phyloP scores from a whole-genome alignment of 2,329 filamentous ascomycete species.

The Fusarium luffae region DNA sequence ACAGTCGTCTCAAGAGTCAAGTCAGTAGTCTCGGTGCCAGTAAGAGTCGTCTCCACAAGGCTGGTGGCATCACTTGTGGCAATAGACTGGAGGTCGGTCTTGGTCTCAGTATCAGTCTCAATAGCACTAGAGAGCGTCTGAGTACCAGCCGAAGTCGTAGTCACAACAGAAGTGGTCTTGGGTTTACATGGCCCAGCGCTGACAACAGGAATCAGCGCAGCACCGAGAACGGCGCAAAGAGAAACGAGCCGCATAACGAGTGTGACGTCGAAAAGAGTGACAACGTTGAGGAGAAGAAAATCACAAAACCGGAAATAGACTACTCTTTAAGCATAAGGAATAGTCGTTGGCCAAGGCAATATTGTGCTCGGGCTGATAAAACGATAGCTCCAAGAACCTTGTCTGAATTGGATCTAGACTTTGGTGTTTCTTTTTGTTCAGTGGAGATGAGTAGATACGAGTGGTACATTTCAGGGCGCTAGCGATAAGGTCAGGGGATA shows the following conservation, averaged over 20 bases:
- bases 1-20: neutral
- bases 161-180: neutral
- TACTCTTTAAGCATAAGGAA: too few species aligned
- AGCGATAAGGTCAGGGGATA: too few species aligned
- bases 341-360: neutral
- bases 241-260: constrained; percentile 39
- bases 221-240: constrained; percentile 18
- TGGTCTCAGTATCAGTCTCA: neutral
- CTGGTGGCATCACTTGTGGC: neutral
- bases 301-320: too few species aligned
- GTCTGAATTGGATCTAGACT: neutral
- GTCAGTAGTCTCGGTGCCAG: too few species aligned
- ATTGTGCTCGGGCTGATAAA: neutral
- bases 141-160: rapidly evolving
- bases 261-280: neutral
- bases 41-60: neutral
- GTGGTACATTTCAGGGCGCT: neutral
- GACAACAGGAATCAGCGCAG: constrained; percentile 4
- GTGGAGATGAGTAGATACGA: rapidly evolving
- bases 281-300: neutral
- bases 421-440: neutral
- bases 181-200: constrained; percentile 1
- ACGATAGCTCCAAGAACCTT: neutral
- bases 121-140: neutral
- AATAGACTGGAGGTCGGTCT: neutral